phyloP scores from a whole-genome alignment of 768 basidiomycete genomes.

The Tremella yokohamensis region DNA sequence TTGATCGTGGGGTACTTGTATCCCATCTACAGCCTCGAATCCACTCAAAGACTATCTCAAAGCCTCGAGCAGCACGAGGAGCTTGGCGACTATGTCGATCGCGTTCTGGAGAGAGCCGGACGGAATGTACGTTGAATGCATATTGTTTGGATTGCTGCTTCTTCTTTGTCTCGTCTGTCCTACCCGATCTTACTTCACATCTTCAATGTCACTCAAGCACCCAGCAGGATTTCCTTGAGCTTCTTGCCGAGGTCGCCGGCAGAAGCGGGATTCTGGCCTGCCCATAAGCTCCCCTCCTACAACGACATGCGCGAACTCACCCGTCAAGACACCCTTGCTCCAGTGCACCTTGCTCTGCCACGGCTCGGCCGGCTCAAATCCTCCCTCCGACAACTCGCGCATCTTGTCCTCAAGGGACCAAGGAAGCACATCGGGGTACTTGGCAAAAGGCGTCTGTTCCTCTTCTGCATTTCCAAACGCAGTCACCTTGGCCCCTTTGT shows the following conservation, averaged over 20 bases:
- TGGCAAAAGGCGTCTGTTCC: constrained; percentile 54
- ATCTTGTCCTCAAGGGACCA: constrained; percentile 58
- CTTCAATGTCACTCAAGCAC: not conserved
- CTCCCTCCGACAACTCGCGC: constrained; percentile 36
- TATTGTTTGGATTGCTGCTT: not conserved
- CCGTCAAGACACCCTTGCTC: constrained; percentile 34
- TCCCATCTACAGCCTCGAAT: constrained; percentile 17
- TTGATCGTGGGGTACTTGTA: constrained; percentile 36
- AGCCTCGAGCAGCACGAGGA: not conserved
- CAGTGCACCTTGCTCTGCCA: constrained; percentile 58
- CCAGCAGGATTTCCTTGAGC: constrained; percentile 57
- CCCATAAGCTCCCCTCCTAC: constrained; percentile 52
- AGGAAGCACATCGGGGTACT: constrained; percentile 55
- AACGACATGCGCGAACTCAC: constrained; percentile 50
- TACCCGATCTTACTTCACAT: constrained; percentile 3
- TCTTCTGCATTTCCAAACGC: constrained; percentile 75
- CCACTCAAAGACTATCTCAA: not conserved
- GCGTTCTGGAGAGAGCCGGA: constrained; percentile 1
- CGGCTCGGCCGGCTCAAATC: constrained; percentile 61
- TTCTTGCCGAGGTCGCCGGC: constrained; percentile 60
- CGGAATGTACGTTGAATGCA: constrained; percentile 1
- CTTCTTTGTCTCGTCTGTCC: not conserved
- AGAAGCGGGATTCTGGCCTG: constrained; percentile 73
- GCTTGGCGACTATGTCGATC: not conserved
- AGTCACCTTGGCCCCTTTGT: constrained; percentile 60